Conservation (phyloP, 352 stramenopile genomes). For the Pythium phragmitis region DNA sequence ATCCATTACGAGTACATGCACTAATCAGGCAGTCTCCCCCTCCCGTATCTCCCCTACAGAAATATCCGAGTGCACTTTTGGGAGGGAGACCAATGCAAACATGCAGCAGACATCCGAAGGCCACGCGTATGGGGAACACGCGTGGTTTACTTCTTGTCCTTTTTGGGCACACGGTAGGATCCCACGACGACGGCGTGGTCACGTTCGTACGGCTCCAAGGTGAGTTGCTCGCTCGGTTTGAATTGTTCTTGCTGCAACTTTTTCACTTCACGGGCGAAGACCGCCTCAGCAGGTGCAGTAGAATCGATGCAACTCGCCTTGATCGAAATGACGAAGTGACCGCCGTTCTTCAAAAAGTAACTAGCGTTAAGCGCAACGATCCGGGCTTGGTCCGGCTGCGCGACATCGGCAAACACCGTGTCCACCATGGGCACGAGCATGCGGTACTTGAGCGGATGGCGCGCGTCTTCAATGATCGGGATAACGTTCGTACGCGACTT, state of each 20-base stretch:
- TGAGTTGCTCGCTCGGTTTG: slow-evolving; percentile 99
- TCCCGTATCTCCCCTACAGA: slow-evolving; percentile 1
- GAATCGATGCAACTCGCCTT: slow-evolving; percentile 99
- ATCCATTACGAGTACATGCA: slow-evolving; percentile 21
- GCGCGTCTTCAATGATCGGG: slow-evolving; percentile 99
- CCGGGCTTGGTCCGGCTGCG: slow-evolving; percentile 99
- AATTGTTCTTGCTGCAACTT: slow-evolving; percentile 99
- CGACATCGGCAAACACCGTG: slow-evolving; percentile 98
- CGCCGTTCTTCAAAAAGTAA: slow-evolving; percentile 99
- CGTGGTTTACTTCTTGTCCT: slow-evolving; percentile 36
- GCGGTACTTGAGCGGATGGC: slow-evolving; percentile 98
- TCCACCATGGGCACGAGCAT: slow-evolving; percentile 99
- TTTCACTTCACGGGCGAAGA: slow-evolving; percentile 97
- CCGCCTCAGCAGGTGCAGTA: slow-evolving; percentile 97
- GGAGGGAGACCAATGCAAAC: not conserved
- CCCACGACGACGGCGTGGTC: slow-evolving; percentile 99
- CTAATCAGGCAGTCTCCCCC: slow-evolving; percentile 7
- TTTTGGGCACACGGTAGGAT: slow-evolving; percentile 77
- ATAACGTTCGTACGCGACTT: slow-evolving; percentile 99
- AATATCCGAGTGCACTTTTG: slow-evolving; percentile 20
- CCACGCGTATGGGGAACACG: slow-evolving; percentile 16
- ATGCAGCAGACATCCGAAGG: slow-evolving; percentile 20
- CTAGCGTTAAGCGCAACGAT: slow-evolving; percentile 99
- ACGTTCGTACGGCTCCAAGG: slow-evolving; percentile 99
- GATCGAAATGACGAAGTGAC: slow-evolving; percentile 99